Percentiles rank a stretch among this genome's conserved stretches.
Evolutionary conservation across 176 grass and related monocot genomes (phyloP).

Genomic region (Triticum dicoccoides): DNA sequence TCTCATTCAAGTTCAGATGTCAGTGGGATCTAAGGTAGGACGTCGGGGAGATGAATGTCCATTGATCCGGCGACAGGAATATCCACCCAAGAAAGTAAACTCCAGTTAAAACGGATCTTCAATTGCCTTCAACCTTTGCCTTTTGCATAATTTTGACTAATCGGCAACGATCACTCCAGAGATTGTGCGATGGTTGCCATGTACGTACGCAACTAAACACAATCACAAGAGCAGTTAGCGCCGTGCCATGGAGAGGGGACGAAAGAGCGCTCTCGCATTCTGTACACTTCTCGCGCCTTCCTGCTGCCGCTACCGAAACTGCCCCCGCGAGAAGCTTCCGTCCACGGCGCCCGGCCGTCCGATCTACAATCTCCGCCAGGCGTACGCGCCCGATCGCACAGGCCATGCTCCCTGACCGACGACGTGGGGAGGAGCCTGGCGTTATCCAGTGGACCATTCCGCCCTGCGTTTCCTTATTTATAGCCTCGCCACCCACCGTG

Average conservation of each 20-base stretch:
- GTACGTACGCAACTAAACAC: neutral
- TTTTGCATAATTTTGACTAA: neutral
- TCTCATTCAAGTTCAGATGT: conserved; percentile 25
- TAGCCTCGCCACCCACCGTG: neutral
- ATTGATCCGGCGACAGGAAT: neutral
- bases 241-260: neutral
- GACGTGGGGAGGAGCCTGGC: neutral
- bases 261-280: neutral
- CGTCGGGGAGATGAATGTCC: neutral
- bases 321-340: conserved; percentile 32
- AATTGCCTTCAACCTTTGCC: neutral
- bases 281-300: conserved; percentile 27
- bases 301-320: neutral
- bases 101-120: neutral
- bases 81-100: neutral
- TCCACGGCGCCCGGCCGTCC: neutral
- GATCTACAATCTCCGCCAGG: neutral
- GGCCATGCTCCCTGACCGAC: neutral
- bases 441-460: neutral
- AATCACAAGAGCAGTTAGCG: neutral
- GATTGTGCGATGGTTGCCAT: neutral
- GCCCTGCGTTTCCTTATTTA: conserved; percentile 44
- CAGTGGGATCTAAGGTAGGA: conserved; percentile 20
- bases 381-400: conserved; percentile 9
- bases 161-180: neutral